Evolutionary conservation across 441 rosid species (phyloP).

Genomic region (Gossypium gossypioides): DNA sequence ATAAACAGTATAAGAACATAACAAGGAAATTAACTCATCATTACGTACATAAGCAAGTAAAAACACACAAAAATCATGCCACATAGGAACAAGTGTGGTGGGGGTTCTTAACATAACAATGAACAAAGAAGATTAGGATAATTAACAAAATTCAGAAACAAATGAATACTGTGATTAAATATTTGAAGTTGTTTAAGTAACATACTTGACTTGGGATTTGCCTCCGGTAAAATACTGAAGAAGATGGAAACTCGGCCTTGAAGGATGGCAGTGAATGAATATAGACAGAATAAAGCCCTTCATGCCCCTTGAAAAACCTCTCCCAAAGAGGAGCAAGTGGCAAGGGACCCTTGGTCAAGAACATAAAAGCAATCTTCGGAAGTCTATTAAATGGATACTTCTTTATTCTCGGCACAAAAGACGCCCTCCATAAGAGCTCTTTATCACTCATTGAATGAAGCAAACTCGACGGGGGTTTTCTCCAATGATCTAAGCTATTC

Average conservation of each 20-base stretch:
- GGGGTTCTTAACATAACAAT: not conserved
- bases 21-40: not conserved
- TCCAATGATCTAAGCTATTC: conserved; percentile 40
- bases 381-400: conserved; percentile 61
- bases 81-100: not conserved
- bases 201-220: conserved; percentile 82
- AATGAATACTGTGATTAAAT: not conserved
- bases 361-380: conserved; percentile 92
- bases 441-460: conserved; percentile 59
- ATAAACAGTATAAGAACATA: not conserved
- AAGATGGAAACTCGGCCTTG: conserved; percentile 37
- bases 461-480: conserved; percentile 49
- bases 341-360: conserved; percentile 88
- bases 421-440: conserved; percentile 81
- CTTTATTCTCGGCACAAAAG: conserved; percentile 50
- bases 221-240: conserved; percentile 57
- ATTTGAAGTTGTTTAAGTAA: conserved; percentile 2
- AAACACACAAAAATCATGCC: not conserved
- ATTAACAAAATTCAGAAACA: not conserved
- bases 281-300: conserved; percentile 62
- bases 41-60: not conserved
- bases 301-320: conserved; percentile 67
- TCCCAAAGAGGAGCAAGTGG: conserved; percentile 88
- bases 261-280: conserved; percentile 71
- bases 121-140: not conserved